Percentiles rank a stretch among this genome's conserved stretches.
Evolutionary conservation across 176 grass and related monocot genomes (phyloP).

Genomic region (Sorghum bicolor): DNA sequence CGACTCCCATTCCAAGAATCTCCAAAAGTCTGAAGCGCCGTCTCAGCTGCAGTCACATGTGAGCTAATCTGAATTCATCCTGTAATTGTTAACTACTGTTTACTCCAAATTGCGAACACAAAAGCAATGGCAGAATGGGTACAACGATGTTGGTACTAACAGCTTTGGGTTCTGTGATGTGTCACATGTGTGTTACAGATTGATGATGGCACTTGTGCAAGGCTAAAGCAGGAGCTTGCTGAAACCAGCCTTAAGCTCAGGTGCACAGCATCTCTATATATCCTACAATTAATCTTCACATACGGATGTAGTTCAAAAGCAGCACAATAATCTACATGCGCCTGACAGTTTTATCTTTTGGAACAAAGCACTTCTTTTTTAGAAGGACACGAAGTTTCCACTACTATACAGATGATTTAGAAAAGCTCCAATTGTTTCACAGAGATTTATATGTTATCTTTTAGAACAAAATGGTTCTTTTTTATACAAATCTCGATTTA

Average conservation of each 20-base stretch:
- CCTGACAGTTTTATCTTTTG: not conserved
- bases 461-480: too few species aligned
- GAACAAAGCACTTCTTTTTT: not conserved
- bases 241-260: constrained; percentile 62
- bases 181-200: constrained; percentile 30
- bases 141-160: not conserved
- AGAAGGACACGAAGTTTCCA: not conserved
- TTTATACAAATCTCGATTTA: too few species aligned
- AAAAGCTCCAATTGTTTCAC: not conserved
- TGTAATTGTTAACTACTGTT: not conserved
- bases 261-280: constrained; percentile 28
- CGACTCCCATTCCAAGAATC: constrained; percentile 48
- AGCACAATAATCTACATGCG: not conserved
- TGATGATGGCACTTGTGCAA: constrained; percentile 47
- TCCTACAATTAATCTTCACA: not conserved
- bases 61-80: constrained; percentile 13
- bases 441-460: too few species aligned
- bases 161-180: not conserved
- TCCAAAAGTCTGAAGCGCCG: constrained; percentile 37
- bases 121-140: not conserved
- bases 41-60: constrained; percentile 47
- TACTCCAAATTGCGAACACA: not conserved
- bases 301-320: not conserved
- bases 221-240: constrained; percentile 38
- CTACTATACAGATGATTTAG: not conserved